Percentiles rank a stretch among this genome's conserved stretches.
Evolutionary conservation across 2,329 filamentous ascomycete species (phyloP).

Genomic region (Diaporthe sp.): DNA sequence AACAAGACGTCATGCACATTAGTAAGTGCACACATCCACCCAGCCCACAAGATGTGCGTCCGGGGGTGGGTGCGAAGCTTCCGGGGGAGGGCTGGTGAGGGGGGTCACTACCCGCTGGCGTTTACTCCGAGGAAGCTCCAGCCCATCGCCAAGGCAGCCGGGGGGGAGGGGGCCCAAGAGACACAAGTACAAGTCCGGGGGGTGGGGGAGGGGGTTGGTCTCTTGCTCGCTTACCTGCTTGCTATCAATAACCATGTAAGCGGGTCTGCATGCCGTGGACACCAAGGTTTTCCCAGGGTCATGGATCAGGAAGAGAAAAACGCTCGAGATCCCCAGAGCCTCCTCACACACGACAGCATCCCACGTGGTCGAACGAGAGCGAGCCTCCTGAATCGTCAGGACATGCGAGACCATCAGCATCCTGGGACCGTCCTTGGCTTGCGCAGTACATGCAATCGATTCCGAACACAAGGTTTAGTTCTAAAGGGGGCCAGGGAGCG

Average conservation of each 20-base stretch:
- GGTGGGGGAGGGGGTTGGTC: no score
- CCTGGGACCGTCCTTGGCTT: neutral
- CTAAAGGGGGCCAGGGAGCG: neutral
- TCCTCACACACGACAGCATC: neutral
- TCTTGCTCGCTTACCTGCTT: neutral
- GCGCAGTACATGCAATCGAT: neutral
- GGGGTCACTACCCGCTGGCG: neutral
- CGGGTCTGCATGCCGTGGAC: slow-evolving; percentile 4
- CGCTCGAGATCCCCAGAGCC: neutral
- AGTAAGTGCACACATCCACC: neutral
- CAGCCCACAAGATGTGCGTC: slow-evolving; percentile 11
- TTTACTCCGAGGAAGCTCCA: slow-evolving; percentile 7
- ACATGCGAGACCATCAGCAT: neutral
- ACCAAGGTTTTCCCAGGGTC: slow-evolving; percentile 26
- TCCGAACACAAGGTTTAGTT: no score
- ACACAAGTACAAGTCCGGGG: neutral
- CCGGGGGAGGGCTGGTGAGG: neutral
- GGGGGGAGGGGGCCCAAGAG: neutral
- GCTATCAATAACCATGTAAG: neutral
- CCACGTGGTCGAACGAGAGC: neutral
- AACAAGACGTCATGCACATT: neutral
- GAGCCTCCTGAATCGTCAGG: slow-evolving; percentile 1
- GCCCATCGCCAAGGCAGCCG: neutral
- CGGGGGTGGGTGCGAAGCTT: slow-evolving; percentile 17
- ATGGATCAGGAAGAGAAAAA: neutral